Percentiles rank a stretch among this genome's conserved stretches.
Evolutionary conservation across 2,329 filamentous ascomycete species (phyloP).

Genomic region (Fusarium pseudograminearum): DNA sequence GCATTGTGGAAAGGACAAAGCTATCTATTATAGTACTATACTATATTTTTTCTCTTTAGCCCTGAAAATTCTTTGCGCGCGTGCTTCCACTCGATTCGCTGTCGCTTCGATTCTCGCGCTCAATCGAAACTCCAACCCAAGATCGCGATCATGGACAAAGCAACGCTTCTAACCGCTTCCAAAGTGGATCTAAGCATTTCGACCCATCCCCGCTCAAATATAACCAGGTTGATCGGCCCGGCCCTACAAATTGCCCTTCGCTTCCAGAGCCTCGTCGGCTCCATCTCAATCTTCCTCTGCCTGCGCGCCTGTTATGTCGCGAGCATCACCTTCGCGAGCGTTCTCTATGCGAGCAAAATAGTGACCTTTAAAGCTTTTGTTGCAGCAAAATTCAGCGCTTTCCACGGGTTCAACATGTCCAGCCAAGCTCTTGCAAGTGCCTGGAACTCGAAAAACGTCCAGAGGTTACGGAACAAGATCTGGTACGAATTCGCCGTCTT

Average conservation of each 20-base stretch:
- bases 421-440: slow-evolving; percentile 44
- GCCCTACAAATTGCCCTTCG: slow-evolving; percentile 51
- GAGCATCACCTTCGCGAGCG: slow-evolving; percentile 42
- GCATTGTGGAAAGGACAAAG: slow-evolving; percentile 4
- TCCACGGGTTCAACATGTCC: slow-evolving; percentile 49
- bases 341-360: slow-evolving; percentile 45
- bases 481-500: slow-evolving; percentile 65
- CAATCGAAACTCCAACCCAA: slow-evolving; percentile 22
- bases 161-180: slow-evolving; percentile 55
- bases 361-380: slow-evolving; percentile 46
- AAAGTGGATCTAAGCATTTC: slow-evolving; percentile 51
- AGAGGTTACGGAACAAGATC: slow-evolving; percentile 59
- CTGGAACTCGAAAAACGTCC: slow-evolving; percentile 56
- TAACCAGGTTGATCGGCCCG: slow-evolving; percentile 52
- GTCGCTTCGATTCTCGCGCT: slow-evolving; percentile 11
- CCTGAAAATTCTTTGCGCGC: slow-evolving; percentile 1
- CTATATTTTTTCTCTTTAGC: slow-evolving; percentile 3
- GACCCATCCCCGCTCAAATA: slow-evolving; percentile 48
- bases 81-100: neutral
- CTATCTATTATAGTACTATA: neutral
- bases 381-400: slow-evolving; percentile 48
- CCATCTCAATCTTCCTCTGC: slow-evolving; percentile 50
- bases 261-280: slow-evolving; percentile 53
- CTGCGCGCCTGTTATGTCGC: slow-evolving; percentile 50
- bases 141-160: slow-evolving; percentile 52